Percentiles rank a stretch among this genome's conserved stretches.
Conservation (phyloP, 495 filamentous ascomycete species). For the Tuber aestivum region DNA sequence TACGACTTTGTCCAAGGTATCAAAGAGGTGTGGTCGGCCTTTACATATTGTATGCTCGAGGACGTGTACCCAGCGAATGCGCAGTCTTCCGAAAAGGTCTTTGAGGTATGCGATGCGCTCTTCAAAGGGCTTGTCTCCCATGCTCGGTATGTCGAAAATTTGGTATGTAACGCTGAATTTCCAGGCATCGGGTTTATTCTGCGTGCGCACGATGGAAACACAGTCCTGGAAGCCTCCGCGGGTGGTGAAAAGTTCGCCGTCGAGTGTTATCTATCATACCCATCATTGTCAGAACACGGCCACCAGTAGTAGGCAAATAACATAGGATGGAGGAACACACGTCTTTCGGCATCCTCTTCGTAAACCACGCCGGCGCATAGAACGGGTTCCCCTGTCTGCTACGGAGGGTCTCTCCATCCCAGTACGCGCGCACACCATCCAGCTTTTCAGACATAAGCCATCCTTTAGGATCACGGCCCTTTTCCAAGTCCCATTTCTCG, state of each 20-base stretch:
- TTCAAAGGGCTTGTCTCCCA: conserved; percentile 32
- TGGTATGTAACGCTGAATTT: conserved; percentile 42
- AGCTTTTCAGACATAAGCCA: conserved; percentile 42
- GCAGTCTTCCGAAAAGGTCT: conserved; percentile 25
- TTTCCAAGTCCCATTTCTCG: conserved; percentile 41
- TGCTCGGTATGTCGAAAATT: conserved; percentile 40
- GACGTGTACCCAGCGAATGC: conserved; percentile 36
- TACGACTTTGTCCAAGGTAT: conserved; percentile 34
- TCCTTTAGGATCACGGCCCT: conserved; percentile 31
- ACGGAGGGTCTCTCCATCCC: conserved; percentile 38
- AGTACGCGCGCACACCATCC: conserved; percentile 42
- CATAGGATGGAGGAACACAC: conserved; percentile 9
- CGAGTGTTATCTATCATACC: conserved; percentile 26
- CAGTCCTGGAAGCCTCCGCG: conserved; percentile 41
- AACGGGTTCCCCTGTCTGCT: conserved; percentile 41
- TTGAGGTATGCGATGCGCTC: conserved; percentile 32
- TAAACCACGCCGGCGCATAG: conserved; percentile 42
- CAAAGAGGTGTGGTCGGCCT: conserved; percentile 27
- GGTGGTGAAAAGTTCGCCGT: conserved; percentile 41
- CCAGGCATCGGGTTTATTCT: conserved; percentile 38
- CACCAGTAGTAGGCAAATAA: neutral
- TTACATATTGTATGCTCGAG: conserved; percentile 33
- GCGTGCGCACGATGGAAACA: conserved; percentile 41
- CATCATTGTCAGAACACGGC: conserved; percentile 1
- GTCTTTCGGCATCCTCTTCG: conserved; percentile 37